These are phyloP conservation scores for Vigna hirtella DNA, from an alignment of 306 rosid genomes.

Conservation along the genomic window DNA sequence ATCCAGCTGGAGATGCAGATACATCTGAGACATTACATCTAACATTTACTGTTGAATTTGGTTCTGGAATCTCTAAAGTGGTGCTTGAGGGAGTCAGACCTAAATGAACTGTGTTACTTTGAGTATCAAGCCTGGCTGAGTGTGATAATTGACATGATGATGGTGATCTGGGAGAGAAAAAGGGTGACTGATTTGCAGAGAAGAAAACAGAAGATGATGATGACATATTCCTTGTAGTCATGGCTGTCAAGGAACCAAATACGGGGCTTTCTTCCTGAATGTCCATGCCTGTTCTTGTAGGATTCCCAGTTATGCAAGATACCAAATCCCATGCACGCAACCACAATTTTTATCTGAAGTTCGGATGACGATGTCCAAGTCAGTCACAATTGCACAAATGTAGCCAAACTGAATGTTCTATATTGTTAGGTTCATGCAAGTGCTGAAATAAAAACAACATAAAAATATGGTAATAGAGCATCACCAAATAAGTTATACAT, in stretches of 20 bases:
- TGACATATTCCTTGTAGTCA: slow-evolving; percentile 71
- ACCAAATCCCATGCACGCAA: slow-evolving; percentile 47
- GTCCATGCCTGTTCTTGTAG: slow-evolving; percentile 61
- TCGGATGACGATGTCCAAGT: slow-evolving; percentile 24
- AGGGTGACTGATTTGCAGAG: slow-evolving; percentile 89
- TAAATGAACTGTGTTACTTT: slow-evolving; percentile 52
- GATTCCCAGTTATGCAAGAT: slow-evolving; percentile 41
- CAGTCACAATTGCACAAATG: slow-evolving; percentile 29
- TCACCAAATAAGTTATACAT: slow-evolving; percentile 12
- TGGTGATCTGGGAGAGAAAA: slow-evolving; percentile 85
- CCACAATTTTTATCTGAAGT: slow-evolving; percentile 46
- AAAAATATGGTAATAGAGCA: background rate
- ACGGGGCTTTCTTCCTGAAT: slow-evolving; percentile 71
- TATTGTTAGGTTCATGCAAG: background rate
- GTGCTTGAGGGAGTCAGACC: slow-evolving; percentile 56
- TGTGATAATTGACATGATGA: slow-evolving; percentile 63
- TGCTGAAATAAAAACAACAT: background rate
- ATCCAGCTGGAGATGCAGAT: slow-evolving; percentile 55
- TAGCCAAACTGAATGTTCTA: slow-evolving; percentile 30
- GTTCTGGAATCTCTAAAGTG: slow-evolving; percentile 55
- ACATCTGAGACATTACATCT: slow-evolving; percentile 49
- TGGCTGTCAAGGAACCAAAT: slow-evolving; percentile 58
- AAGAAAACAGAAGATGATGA: slow-evolving; percentile 82
- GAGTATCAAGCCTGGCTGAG: slow-evolving; percentile 54
- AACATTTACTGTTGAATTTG: slow-evolving; percentile 58